Conservation (phyloP, 352 stramenopile species). For the Albugo candida region DNA sequence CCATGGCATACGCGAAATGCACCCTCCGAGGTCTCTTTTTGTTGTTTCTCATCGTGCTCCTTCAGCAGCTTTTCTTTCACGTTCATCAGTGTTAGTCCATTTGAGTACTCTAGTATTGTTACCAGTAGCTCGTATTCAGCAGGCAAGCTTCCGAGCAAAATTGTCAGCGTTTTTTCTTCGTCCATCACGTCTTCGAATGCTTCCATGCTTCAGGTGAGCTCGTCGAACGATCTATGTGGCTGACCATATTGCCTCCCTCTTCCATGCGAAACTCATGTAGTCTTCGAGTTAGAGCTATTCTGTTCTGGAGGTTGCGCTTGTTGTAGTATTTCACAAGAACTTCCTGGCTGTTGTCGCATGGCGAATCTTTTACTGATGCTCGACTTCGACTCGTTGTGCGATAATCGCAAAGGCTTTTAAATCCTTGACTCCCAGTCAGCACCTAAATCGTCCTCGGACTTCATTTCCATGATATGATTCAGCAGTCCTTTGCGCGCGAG, state of each 20-base stretch:
- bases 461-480: slow-evolving; percentile 1
- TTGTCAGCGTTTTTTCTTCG: slow-evolving; percentile 1
- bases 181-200: neutral
- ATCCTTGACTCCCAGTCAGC: slow-evolving; percentile 5
- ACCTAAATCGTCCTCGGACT: slow-evolving; percentile 1
- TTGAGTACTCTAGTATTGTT: slow-evolving; percentile 6
- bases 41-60: slow-evolving; percentile 5
- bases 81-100: slow-evolving; percentile 3
- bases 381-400: too few species aligned
- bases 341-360: neutral
- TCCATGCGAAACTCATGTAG: too few species aligned
- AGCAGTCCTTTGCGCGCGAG: slow-evolving; percentile 1
- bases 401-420: slow-evolving; percentile 6
- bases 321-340: too few species aligned
- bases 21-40: neutral
- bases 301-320: too few species aligned
- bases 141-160: slow-evolving; percentile 3
- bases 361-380: slow-evolving; percentile 6
- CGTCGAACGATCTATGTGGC: slow-evolving; percentile 1
- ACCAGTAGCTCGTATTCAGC: slow-evolving; percentile 4
- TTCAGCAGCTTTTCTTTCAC: slow-evolving; percentile 14
- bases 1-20: slow-evolving; percentile 2
- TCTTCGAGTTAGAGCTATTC: too few species aligned
- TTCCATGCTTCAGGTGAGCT: neutral
- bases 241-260: too few species aligned